Evolutionary conservation across 2,329 filamentous ascomycete genomes (phyloP).

Genomic region (Fonsecaea pedrosoi): DNA sequence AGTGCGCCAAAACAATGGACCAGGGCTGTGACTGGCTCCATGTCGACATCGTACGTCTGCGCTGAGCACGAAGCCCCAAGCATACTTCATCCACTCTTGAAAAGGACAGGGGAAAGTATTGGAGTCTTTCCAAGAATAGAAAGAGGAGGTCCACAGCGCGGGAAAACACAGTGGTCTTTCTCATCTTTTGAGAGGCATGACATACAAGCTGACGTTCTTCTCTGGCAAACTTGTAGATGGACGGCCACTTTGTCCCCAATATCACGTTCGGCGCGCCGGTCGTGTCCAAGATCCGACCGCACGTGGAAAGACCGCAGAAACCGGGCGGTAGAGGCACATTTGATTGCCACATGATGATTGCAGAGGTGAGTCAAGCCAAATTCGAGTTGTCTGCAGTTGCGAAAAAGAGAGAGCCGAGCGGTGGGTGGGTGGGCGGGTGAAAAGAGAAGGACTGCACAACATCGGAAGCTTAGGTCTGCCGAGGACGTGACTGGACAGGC

Average conservation of each 20-base stretch:
- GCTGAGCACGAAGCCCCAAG: not conserved
- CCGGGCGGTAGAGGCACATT: conserved; percentile 86
- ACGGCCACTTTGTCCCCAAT: conserved; percentile 98
- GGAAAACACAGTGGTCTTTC: too few species aligned
- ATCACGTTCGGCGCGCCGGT: conserved; percentile 96
- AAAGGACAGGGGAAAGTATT: not conserved
- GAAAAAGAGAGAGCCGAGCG: too few species aligned
- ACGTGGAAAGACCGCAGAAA: conserved; percentile 76
- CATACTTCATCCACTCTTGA: too few species aligned
- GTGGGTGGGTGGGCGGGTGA: not conserved
- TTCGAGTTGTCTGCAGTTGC: too few species aligned
- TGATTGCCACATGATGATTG: conserved; percentile 99
- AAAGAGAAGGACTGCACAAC: not conserved
- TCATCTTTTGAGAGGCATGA: too few species aligned
- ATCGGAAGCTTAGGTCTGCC: not conserved
- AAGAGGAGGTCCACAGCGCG: not conserved
- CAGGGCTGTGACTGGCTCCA: conserved; percentile 92
- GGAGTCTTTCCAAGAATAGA: not conserved
- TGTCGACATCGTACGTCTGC: conserved; percentile 77
- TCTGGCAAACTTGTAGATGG: conserved; percentile 64
- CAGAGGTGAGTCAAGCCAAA: conserved; percentile 70
- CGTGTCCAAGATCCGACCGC: conserved; percentile 87
- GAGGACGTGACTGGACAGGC: not conserved
- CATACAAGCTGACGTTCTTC: not conserved
- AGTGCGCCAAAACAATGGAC: conserved; percentile 83